A percentile compares a stretch with the other conserved stretches of the same genome.
These are phyloP conservation scores for Boletus fagicola DNA, from an alignment of 768 basidiomycete genomes.

Conservation along the genomic window DNA sequence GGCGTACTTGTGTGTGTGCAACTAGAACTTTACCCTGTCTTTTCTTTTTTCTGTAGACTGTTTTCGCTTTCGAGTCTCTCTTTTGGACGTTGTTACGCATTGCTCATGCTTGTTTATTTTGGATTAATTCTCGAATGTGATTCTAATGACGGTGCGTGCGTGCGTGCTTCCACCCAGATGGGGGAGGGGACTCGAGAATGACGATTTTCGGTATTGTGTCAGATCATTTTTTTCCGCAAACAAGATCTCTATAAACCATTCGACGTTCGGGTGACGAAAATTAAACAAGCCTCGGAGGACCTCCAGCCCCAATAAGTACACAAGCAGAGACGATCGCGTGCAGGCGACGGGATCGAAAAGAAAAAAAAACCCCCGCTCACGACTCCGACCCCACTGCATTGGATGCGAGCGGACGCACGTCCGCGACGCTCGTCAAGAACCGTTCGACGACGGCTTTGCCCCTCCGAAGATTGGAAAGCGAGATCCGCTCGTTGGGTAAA, in stretches of 20 bases:
- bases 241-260: too few relatives aligned
- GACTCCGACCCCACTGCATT: background rate
- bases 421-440: constrained; percentile 59
- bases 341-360: too few relatives aligned
- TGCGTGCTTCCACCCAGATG: too few relatives aligned
- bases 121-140: background rate
- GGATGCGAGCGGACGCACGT: constrained; percentile 4
- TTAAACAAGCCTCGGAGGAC: too few relatives aligned
- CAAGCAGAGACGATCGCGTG: too few relatives aligned
- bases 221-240: too few relatives aligned
- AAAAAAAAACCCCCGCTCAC: background rate
- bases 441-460: constrained; percentile 77
- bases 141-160: background rate
- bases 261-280: too few relatives aligned
- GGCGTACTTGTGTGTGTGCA: constrained; percentile 2
- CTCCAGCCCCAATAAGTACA: too few relatives aligned
- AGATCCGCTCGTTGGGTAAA: constrained; percentile 89
- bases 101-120: background rate
- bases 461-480: constrained; percentile 73
- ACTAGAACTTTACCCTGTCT: constrained; percentile 9
- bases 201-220: background rate
- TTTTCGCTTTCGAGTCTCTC: background rate
- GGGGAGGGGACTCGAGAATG: background rate
- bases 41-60: background rate
- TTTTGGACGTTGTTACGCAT: background rate